Evolutionary conservation across 1,284 basidiomycete species (phyloP), one percentile per base, ranked within the genome.

Genomic region (Melampsora abietis-canadensis): DNA sequence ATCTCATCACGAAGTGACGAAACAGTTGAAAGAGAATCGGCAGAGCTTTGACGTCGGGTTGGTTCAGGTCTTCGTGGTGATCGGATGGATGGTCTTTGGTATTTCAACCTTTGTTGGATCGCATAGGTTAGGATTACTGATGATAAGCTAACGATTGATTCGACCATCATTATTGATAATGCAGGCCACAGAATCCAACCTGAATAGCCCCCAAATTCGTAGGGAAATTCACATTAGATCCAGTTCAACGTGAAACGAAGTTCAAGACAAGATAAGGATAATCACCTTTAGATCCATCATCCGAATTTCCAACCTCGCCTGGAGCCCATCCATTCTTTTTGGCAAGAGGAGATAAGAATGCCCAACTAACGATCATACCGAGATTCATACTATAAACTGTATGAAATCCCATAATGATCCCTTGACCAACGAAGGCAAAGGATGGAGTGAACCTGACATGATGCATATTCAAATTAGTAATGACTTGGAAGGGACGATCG

Each of bases 301-400:
- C 86, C 85, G 92, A 92, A 78, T 92, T 90, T 0, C 88, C 87
- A 0, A 94, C 91, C 2, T 89, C 88, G 0, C 92, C 94, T 31
- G 93, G 92, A 0, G 94, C 93, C 94, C 94, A 96, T 5, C 92
- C 92, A 0, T 84, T 82, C 62, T 86, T 80, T 79, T 93, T 93
- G 1, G 93, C 87, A 14, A 97, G 80, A 0, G 94, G 94, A 0
- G 92, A 92, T 24, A 98, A 85, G 30, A 98, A 83, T 2, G 87
- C 93, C 94, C 95, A 98, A 15, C 94, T 94, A 1, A 92, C 88
- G n/a, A 98, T 78, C 90, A 96, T 96, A 47, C 94, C 94, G 87
- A 92, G 81, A 78, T 90, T 94, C 94, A 98, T 97, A 80, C 91
- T 92, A 34, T 95, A 80, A 0, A 93, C 94, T 0, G 93, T 96